These are phyloP conservation scores for Diplocarpon mali DNA, from an alignment of 2,329 filamentous ascomycete species.

Conservation along the genomic window DNA sequence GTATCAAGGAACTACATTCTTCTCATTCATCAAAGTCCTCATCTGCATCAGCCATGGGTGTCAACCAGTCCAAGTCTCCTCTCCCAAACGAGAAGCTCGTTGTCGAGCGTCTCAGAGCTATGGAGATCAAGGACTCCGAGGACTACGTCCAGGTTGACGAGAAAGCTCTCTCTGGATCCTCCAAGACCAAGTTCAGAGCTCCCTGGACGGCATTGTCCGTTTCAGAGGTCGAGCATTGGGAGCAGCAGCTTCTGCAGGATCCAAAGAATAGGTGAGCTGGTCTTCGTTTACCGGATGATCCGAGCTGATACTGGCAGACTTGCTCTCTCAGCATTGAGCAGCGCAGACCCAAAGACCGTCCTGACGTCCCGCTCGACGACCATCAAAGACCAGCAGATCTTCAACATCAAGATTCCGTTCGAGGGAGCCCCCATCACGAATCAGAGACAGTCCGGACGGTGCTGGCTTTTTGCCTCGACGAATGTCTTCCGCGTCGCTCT, in stretches of 20 bases:
- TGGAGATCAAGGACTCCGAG: conserved; percentile 34
- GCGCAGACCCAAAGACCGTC: conserved; percentile 53
- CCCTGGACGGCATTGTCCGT: conserved; percentile 36
- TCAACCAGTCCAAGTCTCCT: conserved; percentile 18
- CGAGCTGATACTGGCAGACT: conserved; percentile 42
- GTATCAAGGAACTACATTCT: background rate
- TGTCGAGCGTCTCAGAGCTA: conserved; percentile 33
- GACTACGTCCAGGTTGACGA: conserved; percentile 42
- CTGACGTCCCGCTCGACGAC: conserved; percentile 52
- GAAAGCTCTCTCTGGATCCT: conserved; percentile 29
- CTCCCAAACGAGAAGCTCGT: conserved; percentile 31
- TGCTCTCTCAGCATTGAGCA: conserved; percentile 61
- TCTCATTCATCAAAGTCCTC: background rate
- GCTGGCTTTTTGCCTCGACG: conserved; percentile 88
- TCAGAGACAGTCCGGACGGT: conserved; percentile 69
- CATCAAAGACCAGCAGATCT: conserved; percentile 64
- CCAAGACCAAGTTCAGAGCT: conserved; percentile 25
- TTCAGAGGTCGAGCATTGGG: conserved; percentile 44
- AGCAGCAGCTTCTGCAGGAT: conserved; percentile 49
- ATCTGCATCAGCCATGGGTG: conserved; percentile 16
- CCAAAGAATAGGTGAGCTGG: conserved; percentile 47
- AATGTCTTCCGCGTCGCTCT: conserved; percentile 84
- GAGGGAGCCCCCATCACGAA: conserved; percentile 80
- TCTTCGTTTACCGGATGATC: background rate
- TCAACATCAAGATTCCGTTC: conserved; percentile 72